These are phyloP conservation scores for Aeschynomene evenia DNA, from an alignment of 306 rosid genomes.

Conservation along the genomic window DNA sequence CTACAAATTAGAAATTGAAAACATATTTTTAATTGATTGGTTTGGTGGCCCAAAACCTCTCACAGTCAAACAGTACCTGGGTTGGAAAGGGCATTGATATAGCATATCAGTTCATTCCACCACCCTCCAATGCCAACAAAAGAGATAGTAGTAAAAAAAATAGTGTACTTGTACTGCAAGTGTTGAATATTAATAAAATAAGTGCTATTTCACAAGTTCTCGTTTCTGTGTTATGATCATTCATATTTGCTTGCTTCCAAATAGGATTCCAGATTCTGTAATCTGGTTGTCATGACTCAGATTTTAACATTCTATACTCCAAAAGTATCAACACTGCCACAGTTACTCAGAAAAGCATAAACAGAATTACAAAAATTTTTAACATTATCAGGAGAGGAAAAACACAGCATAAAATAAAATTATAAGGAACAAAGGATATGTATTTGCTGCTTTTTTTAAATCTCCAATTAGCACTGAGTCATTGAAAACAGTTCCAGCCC, in stretches of 20 bases:
- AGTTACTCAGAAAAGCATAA: not conserved
- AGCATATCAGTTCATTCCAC: not conserved
- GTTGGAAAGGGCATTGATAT: not conserved
- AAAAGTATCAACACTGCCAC: not conserved
- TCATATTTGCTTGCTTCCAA: slow-evolving; percentile 1
- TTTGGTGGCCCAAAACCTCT: slow-evolving; percentile 90
- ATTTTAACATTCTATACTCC: not conserved
- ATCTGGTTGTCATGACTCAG: not conserved
- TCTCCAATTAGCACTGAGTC: slow-evolving; percentile 85
- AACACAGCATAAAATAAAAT: not conserved
- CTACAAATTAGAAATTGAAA: slow-evolving; percentile 70
- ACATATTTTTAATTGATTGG: slow-evolving; percentile 76
- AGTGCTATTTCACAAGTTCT: not conserved
- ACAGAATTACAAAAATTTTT: too few relatives aligned
- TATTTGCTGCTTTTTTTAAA: slow-evolving; percentile 64
- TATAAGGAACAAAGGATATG: slow-evolving; percentile 72
- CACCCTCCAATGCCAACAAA: not conserved
- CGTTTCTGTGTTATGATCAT: not conserved
- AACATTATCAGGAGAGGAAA: not conserved
- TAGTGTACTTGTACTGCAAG: not conserved
- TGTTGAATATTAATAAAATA: not conserved
- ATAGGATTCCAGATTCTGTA: too few relatives aligned
- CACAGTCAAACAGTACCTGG: slow-evolving; percentile 26
- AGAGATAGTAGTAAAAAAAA: not conserved
- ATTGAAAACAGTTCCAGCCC: slow-evolving; percentile 70